phyloP scores from a whole-genome alignment of 805 yeast species.

The Starmera pachycereana region DNA sequence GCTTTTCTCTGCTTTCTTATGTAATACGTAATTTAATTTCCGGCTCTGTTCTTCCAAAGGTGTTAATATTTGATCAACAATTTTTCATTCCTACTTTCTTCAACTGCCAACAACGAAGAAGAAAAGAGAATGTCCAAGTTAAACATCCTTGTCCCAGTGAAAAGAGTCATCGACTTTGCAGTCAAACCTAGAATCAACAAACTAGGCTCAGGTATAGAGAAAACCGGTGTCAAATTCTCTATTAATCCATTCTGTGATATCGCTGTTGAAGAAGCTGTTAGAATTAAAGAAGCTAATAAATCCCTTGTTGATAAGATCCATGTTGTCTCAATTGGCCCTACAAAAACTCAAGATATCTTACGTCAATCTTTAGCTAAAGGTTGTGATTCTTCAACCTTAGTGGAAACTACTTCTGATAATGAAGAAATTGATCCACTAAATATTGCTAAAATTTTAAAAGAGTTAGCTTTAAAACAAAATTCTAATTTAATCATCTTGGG shows the following conservation, averaged over 20 bases:
- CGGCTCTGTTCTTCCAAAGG: too few relatives aligned
- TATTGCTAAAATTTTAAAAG: constrained; percentile 76
- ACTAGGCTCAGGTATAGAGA: constrained; percentile 67
- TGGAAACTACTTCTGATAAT: constrained; percentile 54
- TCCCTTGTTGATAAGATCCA: constrained; percentile 69
- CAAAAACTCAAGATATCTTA: constrained; percentile 79
- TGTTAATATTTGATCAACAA: too few relatives aligned
- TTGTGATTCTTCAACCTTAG: constrained; percentile 73
- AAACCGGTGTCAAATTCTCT: constrained; percentile 82
- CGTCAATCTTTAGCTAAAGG: constrained; percentile 93
- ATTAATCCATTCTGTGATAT: constrained; percentile 98
- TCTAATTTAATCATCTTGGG: constrained; percentile 84
- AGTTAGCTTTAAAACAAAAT: constrained; percentile 57
- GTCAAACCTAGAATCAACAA: constrained; percentile 87
- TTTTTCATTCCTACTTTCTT: too few relatives aligned
- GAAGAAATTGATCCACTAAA: constrained; percentile 74
- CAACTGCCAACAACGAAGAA: too few relatives aligned
- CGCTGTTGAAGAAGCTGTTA: constrained; percentile 91
- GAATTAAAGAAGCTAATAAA: constrained; percentile 58
- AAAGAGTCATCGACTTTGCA: constrained; percentile 90
- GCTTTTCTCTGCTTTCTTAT: too few relatives aligned
- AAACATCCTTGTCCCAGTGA: constrained; percentile 84
- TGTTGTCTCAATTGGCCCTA: constrained; percentile 84
- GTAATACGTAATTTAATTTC: too few relatives aligned
- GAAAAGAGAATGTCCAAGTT: constrained; percentile 33